phyloP scores from a whole-genome alignment of 1,284 basidiomycete genomes.

The Flammula alnicola region DNA sequence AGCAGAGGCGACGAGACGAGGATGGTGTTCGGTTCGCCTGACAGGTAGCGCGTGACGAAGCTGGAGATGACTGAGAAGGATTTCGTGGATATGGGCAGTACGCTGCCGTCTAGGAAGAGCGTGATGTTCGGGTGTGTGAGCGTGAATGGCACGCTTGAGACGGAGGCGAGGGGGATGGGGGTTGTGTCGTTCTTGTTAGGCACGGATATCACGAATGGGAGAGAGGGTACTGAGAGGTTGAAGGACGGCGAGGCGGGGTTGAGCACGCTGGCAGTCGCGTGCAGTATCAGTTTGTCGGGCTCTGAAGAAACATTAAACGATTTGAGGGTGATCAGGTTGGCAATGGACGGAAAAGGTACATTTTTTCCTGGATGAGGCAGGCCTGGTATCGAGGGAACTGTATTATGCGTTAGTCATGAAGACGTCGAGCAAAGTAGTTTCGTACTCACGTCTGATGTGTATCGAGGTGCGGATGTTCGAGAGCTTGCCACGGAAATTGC shows the following conservation, averaged over 20 bases:
- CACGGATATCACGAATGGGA: conserved; percentile 69
- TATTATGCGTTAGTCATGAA: conserved; percentile 3
- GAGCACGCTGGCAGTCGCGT: conserved; percentile 60
- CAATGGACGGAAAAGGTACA: conserved; percentile 55
- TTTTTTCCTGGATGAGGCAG: conserved; percentile 62
- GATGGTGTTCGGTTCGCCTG: conserved; percentile 58
- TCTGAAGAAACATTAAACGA: conserved; percentile 61
- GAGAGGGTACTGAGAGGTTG: conserved; percentile 50
- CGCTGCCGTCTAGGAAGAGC: conserved; percentile 56
- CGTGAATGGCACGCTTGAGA: conserved; percentile 56
- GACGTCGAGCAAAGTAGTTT: conserved; percentile 5
- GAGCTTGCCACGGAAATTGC: conserved; percentile 45
- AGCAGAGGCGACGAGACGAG: conserved; percentile 59
- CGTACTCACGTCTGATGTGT: conserved; percentile 54
- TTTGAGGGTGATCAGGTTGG: conserved; percentile 61
- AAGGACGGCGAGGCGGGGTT: conserved; percentile 57
- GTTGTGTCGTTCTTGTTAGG: conserved; percentile 27
- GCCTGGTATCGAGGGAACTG: conserved; percentile 70
- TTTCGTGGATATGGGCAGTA: conserved; percentile 56
- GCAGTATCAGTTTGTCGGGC: conserved; percentile 46
- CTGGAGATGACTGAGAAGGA: conserved; percentile 55
- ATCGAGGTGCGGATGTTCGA: conserved; percentile 50
- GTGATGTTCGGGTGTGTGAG: conserved; percentile 71
- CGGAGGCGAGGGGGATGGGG: conserved; percentile 50
- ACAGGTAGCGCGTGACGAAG: conserved; percentile 67